Evolutionary conservation across 2,329 filamentous ascomycete genomes (phyloP).

Genomic region (Fusarium chaquense): DNA sequence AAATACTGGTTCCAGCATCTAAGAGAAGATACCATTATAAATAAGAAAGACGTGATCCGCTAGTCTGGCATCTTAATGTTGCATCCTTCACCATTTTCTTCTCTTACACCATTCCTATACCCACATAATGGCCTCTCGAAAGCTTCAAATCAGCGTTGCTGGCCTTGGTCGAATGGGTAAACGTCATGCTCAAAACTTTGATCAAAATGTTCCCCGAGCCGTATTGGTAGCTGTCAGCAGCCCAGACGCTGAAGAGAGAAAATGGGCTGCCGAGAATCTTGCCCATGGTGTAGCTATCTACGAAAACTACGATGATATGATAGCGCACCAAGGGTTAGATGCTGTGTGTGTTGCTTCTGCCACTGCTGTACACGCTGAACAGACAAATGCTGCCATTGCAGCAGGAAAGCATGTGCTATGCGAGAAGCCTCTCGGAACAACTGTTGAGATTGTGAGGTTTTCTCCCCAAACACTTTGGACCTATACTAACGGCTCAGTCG

Average conservation of each 20-base stretch:
- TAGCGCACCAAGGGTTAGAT: slow-evolving; percentile 54
- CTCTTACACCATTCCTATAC: too few relatives aligned
- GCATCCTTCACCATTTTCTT: too few relatives aligned
- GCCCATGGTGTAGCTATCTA: slow-evolving; percentile 59
- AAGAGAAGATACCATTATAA: too few relatives aligned
- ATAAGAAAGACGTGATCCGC: too few relatives aligned
- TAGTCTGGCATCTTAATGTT: neutral
- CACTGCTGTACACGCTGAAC: slow-evolving; percentile 67
- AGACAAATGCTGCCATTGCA: slow-evolving; percentile 68
- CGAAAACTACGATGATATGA: slow-evolving; percentile 61
- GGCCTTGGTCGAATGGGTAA: slow-evolving; percentile 66
- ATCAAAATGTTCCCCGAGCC: slow-evolving; percentile 60
- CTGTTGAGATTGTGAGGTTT: slow-evolving; percentile 47
- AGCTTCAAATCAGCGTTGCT: slow-evolving; percentile 59
- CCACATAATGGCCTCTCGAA: slow-evolving; percentile 38
- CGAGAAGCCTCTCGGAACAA: slow-evolving; percentile 71
- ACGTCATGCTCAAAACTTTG: slow-evolving; percentile 62
- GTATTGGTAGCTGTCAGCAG: slow-evolving; percentile 63
- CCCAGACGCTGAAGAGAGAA: slow-evolving; percentile 58
- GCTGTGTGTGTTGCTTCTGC: slow-evolving; percentile 58
- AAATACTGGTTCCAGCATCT: too few relatives aligned
- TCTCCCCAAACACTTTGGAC: neutral
- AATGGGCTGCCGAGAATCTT: slow-evolving; percentile 59
- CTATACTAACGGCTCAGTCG: slow-evolving; percentile 6
- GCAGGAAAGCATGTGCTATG: slow-evolving; percentile 67